Evolutionary conservation across 139 green algal species (phyloP), one percentile per base, ranked within the genome.

Genomic region (Asterochloris erici): DNA sequence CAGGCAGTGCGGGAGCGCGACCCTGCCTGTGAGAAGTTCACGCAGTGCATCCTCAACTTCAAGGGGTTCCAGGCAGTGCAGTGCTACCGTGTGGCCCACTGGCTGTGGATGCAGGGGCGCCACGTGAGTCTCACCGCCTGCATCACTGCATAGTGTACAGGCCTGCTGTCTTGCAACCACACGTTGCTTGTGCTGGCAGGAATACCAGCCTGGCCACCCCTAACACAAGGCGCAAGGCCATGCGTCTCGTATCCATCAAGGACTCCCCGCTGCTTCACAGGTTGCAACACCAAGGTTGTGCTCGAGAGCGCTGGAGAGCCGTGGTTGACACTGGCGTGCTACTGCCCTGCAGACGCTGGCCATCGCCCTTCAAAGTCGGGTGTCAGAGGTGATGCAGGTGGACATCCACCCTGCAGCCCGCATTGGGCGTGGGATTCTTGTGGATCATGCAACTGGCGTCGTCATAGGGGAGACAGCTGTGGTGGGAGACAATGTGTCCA

Each of bases 1-100:
- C 88, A 97, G 84, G 94, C 93, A 10, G 90, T 94, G 16, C 61
- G 85, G 17, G 94, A 97, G 17, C 89, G 96, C 17, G 94, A 99
- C 86, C 95, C 96, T 11, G 97, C 96, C 9, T 99, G 96, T 85
- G 90, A 95, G 23, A 91, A 90, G 19, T 97, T 96, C 81, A 90
- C 86, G 14, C 92, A 95, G 85, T 93, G 88, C 75, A 85, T 99
- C 77, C 87, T 99, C 62, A 95, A 95, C 86, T 98, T 97, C 89
- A 98, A 98, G 88, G 95, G 96, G 27, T 98, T 95, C 83, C 95
- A 98, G 84, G 96, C 96, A 0, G 82, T 98, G 21, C 96, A 99
- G 88, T 86, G 86, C 73, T 86, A 98, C 73, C 88, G 95, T 19
- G 89, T 98, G 13, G 89, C 91, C 28, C 94, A 98, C 86, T 92